Conservation (phyloP, 768 basidiomycete genomes). For the Boletus rubescentipes region DNA sequence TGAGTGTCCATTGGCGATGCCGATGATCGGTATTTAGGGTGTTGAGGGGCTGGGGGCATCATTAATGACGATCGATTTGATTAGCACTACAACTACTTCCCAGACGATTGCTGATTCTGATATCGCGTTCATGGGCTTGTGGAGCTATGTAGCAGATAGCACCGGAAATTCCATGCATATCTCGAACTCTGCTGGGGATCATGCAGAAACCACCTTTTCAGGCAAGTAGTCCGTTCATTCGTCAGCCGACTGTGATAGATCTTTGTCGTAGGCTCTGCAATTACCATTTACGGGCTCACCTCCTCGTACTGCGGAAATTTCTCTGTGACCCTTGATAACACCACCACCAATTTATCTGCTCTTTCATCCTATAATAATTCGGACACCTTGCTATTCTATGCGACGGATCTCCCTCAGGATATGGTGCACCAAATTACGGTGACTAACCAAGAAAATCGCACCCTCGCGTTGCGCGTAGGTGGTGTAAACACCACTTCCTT, state of each 20-base stretch:
- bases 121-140: constrained; percentile 54
- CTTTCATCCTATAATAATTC: constrained; percentile 52
- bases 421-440: constrained; percentile 51
- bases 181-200: constrained; percentile 45
- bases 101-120: constrained; percentile 43
- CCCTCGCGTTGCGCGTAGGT: constrained; percentile 47
- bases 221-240: constrained; percentile 37
- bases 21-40: constrained; percentile 1
- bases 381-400: constrained; percentile 60
- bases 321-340: constrained; percentile 54
- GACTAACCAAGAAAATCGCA: constrained; percentile 53
- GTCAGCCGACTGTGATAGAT: not conserved
- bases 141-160: constrained; percentile 44
- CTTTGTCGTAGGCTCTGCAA: constrained; percentile 51
- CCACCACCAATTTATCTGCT: constrained; percentile 47
- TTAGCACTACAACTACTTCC: constrained; percentile 36
- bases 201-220: constrained; percentile 41
- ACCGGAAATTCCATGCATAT: constrained; percentile 31
- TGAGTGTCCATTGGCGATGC: constrained; percentile 26
- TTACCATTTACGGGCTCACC: constrained; percentile 59
- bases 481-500: constrained; percentile 51
- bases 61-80: constrained; percentile 23
- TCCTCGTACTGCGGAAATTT: constrained; percentile 59
- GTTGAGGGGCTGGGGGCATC: constrained; percentile 5
- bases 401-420: constrained; percentile 56